Conservation (phyloP, 768 basidiomycete genomes). For the Amyloporia xantha region DNA sequence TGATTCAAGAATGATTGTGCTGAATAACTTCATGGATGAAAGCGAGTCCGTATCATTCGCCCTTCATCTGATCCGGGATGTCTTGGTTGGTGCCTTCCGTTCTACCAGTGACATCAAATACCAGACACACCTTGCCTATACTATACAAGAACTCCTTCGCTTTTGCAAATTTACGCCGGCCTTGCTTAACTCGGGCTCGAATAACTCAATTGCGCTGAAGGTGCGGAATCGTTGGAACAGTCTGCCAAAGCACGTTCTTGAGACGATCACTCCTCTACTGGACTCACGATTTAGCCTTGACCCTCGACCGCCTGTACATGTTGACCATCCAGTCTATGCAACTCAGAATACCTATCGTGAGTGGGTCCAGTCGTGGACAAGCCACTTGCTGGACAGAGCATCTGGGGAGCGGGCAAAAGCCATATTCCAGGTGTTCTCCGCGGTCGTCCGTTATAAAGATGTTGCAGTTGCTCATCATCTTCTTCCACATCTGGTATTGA, state of each 20-base stretch:
- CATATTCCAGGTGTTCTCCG: slow-evolving; percentile 76
- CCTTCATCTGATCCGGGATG: slow-evolving; percentile 75
- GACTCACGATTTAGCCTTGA: slow-evolving; percentile 50
- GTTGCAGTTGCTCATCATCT: slow-evolving; percentile 90
- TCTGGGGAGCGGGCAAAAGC: slow-evolving; percentile 49
- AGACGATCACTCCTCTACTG: slow-evolving; percentile 81
- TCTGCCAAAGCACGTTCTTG: slow-evolving; percentile 77
- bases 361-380: slow-evolving; percentile 91
- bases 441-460: slow-evolving; percentile 79
- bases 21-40: slow-evolving; percentile 76
- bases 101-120: slow-evolving; percentile 93
- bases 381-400: slow-evolving; percentile 65
- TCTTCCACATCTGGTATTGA: slow-evolving; percentile 86
- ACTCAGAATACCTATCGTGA: slow-evolving; percentile 80
- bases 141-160: slow-evolving; percentile 83
- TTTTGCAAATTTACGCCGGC: slow-evolving; percentile 82
- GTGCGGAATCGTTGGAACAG: slow-evolving; percentile 72
- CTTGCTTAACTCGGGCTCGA: slow-evolving; percentile 51
- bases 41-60: slow-evolving; percentile 74
- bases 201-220: slow-evolving; percentile 49
- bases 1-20: slow-evolving; percentile 63
- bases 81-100: slow-evolving; percentile 85
- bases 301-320: slow-evolving; percentile 24
- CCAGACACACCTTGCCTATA: slow-evolving; percentile 82
- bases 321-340: slow-evolving; percentile 73